Conservation (phyloP, 805 yeast genomes). For the Blastobotrys chiropterorum region DNA sequence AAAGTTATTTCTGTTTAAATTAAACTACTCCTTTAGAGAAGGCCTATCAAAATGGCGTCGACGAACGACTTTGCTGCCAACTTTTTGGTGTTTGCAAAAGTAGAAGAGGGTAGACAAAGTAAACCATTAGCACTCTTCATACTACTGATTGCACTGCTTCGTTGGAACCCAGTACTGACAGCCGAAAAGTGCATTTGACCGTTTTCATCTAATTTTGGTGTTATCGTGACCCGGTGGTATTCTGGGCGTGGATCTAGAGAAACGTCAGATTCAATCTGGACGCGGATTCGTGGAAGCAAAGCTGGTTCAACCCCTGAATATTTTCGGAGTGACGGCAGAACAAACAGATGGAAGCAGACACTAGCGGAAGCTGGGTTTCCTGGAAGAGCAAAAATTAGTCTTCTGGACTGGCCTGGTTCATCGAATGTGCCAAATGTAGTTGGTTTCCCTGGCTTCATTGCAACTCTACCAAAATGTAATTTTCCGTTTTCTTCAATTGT, state of each 20-base stretch:
- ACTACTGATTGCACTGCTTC: conserved; percentile 45
- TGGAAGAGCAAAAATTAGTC: conserved; percentile 44
- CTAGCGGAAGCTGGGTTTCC: conserved; percentile 54
- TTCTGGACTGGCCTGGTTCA: conserved; percentile 17
- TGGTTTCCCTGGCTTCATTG: conserved; percentile 58
- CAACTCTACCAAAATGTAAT: conserved; percentile 49
- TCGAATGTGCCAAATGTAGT: conserved; percentile 46
- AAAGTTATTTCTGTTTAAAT: too few species aligned
- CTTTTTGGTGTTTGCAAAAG: background rate
- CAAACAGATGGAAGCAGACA: conserved; percentile 44
- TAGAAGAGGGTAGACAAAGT: conserved; percentile 37
- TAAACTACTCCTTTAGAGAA: background rate
- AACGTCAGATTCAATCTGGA: conserved; percentile 29
- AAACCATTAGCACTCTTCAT: conserved; percentile 44
- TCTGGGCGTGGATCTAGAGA: conserved; percentile 46
- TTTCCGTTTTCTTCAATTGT: conserved; percentile 39
- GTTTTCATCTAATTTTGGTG: conserved; percentile 19
- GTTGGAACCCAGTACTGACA: conserved; percentile 43
- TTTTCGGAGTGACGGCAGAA: conserved; percentile 38
- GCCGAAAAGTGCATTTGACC: conserved; percentile 31
- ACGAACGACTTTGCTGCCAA: conserved; percentile 17
- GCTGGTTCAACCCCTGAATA: conserved; percentile 30
- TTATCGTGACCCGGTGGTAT: conserved; percentile 40
- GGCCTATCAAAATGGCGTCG: conserved; percentile 18
- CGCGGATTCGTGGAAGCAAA: conserved; percentile 33